Evolutionary conservation across 2,329 filamentous ascomycete species (phyloP).

Genomic region (Aspergillus brasiliensis): DNA sequence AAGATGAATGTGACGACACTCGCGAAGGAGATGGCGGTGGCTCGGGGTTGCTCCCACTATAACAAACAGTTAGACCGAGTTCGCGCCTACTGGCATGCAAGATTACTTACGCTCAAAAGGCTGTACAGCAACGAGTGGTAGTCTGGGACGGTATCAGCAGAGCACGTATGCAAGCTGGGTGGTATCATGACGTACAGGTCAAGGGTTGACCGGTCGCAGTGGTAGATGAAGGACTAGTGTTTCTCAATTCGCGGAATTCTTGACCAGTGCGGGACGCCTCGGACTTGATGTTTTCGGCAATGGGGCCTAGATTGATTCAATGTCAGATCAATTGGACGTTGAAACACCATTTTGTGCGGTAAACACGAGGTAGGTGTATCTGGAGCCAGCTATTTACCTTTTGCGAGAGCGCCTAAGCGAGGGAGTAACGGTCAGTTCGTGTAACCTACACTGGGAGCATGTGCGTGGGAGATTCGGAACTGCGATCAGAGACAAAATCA

Average conservation of each 20-base stretch:
- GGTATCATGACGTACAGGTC: constrained; percentile 53
- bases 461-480: not conserved
- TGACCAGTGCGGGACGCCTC: constrained; percentile 58
- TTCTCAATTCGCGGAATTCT: constrained; percentile 61
- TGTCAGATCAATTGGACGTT: constrained; percentile 21
- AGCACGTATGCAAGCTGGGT: not conserved
- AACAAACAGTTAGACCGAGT: not conserved
- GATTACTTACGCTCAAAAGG: constrained; percentile 58
- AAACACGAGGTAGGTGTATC: not conserved
- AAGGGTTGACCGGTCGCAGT: constrained; percentile 63
- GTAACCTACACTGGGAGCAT: not conserved
- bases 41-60: constrained; percentile 67
- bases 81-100: not conserved
- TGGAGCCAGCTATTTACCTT: not conserved
- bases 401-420: constrained; percentile 3
- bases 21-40: constrained; percentile 62
- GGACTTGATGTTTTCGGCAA: constrained; percentile 59
- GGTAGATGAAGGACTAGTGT: constrained; percentile 55
- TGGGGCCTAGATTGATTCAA: constrained; percentile 46
- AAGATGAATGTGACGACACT: constrained; percentile 62
- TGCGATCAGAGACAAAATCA: constrained; percentile 1
- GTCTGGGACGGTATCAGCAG: constrained; percentile 44
- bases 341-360: not conserved
- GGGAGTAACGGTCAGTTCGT: not conserved
- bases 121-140: constrained; percentile 70